phyloP scores from a whole-genome alignment of 2,329 filamentous ascomycete species.

The Aspergillus intermedius region DNA sequence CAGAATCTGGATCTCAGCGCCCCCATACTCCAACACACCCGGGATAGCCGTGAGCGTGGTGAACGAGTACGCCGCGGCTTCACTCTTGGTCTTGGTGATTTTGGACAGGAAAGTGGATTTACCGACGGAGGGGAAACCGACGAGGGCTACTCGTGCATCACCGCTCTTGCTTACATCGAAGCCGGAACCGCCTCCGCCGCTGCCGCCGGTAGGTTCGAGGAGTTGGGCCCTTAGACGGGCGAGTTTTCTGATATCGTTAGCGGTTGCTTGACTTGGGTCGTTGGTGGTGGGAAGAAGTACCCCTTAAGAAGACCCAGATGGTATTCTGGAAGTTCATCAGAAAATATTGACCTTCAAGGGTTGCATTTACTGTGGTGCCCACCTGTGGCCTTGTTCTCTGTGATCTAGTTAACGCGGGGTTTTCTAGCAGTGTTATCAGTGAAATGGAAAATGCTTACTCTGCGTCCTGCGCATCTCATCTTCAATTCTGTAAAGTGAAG shows the following conservation, averaged over 20 bases:
- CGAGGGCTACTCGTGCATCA: constrained; percentile 91
- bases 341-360: constrained; percentile 1
- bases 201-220: constrained; percentile 76
- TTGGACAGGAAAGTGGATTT: constrained; percentile 99
- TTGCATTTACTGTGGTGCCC: constrained; percentile 32
- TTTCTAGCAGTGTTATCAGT: constrained; percentile 6
- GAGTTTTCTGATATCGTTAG: constrained; percentile 66
- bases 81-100: constrained; percentile 95
- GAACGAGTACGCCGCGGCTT: constrained; percentile 94
- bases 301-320: constrained; percentile 96
- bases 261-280: not conserved
- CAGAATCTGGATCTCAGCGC: constrained; percentile 94
- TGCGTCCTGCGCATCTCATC: constrained; percentile 99
- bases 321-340: constrained; percentile 62
- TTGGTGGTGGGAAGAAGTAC: constrained; percentile 43
- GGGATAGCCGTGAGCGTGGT: constrained; percentile 96
- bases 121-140: constrained; percentile 97
- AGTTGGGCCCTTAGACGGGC: constrained; percentile 90
- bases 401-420: constrained; percentile 28
- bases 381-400: constrained; percentile 99
- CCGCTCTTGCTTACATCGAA: constrained; percentile 93
- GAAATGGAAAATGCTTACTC: constrained; percentile 55
- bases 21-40: constrained; percentile 93
- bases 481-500: constrained; percentile 66
- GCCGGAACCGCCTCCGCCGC: constrained; percentile 72